Evolutionary conservation across 177 flowering plant species (phyloP), one percentile per base, ranked within the genome.

Genomic region (Tripterygium wilfordii): DNA sequence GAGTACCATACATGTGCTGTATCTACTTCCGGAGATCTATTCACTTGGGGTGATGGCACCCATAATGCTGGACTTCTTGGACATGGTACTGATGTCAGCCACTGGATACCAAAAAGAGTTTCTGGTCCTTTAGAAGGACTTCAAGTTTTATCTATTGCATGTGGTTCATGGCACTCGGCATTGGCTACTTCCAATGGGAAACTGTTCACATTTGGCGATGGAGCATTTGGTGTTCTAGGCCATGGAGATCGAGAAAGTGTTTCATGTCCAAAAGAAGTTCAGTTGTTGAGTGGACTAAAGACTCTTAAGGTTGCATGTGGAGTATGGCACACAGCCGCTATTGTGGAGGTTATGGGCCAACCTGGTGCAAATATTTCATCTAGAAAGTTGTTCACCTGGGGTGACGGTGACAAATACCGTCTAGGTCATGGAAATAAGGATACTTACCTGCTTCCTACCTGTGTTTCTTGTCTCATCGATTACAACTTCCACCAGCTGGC

Each of bases 271-370:
- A 72, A 36, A 48, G 77, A 72, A 57, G 74, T 72, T 37, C 67
- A 69, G 21, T 37, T 21, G 12, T 56, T 69, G 50, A 66, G 33
- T 26, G 76, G 76, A 35, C 49, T 64, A 3, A 67, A 54, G 53
- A 67, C 76, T 5, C 26, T 62, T 8, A 65, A 65, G 21, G 71
- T 67, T 29, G 79, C 79, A 8, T 74, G 79, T 49, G 76, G 79
- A 36, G 66, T 74, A 4, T 74, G 76, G 76, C 79, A 74, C 35
- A 74, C 73, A 10, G 79, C 73, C 6, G 79, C 79, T 10, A 65
- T 74, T 29, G 71, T 74, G 1, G 79, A 74, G 58, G 66, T 67
- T 29, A 57, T 54, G 35, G 44, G 36, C 48, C 73, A 67, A 23
- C 12, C 66, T 28, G 69, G 73, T 31, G 17, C 51, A 18, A 61